Percentiles rank a stretch among this genome's conserved stretches.
These are phyloP conservation scores for Apophysomyces sp. DNA, from an alignment of 371 early-diverging fungal genomes.

Conservation along the genomic window DNA sequence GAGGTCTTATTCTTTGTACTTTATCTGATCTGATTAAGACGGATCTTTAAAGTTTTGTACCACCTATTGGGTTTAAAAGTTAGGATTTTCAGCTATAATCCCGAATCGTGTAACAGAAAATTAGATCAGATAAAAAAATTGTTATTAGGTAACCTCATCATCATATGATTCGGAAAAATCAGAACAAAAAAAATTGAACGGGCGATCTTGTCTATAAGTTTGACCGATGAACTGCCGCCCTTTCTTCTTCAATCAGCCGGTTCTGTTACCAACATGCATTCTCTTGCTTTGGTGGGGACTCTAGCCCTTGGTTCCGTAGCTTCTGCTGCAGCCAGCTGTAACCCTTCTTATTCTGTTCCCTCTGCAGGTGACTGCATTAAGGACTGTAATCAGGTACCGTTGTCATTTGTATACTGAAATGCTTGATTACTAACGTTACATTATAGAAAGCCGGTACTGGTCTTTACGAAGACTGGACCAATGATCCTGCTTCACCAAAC, in stretches of 20 bases:
- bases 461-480: constrained; percentile 21
- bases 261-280: background rate
- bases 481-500: constrained; percentile 30
- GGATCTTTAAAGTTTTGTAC: no score
- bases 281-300: background rate
- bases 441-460: constrained; percentile 25
- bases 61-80: no score
- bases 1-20: no score
- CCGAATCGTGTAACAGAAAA: no score
- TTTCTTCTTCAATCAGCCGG: background rate
- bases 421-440: background rate
- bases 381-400: constrained; percentile 36
- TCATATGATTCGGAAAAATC: background rate
- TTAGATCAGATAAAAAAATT: no score
- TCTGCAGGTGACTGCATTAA: constrained; percentile 27
- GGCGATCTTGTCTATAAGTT: background rate
- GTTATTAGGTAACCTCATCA: no score
- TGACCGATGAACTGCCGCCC: background rate
- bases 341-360: constrained; percentile 33
- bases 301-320: constrained; percentile 8
- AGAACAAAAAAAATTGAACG: background rate
- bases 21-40: no score
- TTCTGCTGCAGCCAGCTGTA: constrained; percentile 28
- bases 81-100: no score
- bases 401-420: background rate